Conservation (phyloP, 208 protist genomes). For the Leptomonas seymouri region DNA sequence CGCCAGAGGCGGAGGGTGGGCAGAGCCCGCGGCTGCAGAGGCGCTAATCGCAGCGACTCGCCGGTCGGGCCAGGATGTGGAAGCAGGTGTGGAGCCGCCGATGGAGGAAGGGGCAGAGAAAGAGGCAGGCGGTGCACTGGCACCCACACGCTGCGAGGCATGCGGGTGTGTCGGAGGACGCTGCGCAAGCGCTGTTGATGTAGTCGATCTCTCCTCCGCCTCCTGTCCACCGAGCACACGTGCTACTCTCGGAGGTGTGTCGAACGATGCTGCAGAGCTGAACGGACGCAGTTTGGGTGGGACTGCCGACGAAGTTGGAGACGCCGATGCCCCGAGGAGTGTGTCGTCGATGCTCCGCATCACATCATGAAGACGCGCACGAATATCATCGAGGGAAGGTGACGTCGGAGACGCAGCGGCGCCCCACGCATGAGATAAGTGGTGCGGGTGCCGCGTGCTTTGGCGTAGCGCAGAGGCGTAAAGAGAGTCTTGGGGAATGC, state of each 20-base stretch:
- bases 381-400: conserved; percentile 32
- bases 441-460: not conserved
- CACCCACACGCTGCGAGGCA: not conserved
- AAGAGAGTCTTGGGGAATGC: not conserved
- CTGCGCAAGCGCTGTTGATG: too few species aligned
- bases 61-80: not conserved
- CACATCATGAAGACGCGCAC: conserved; percentile 45
- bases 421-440: conserved; percentile 1
- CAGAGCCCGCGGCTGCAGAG: too few species aligned
- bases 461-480: not conserved
- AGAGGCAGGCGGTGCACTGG: not conserved
- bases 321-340: conserved; percentile 7
- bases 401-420: conserved; percentile 11
- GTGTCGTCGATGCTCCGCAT: conserved; percentile 59
- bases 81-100: too few species aligned
- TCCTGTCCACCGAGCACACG: not conserved
- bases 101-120: too few species aligned
- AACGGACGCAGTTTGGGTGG: not conserved
- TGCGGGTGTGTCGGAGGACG: not conserved
- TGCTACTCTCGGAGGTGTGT: not conserved
- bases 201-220: not conserved
- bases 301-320: not conserved
- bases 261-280: not conserved
- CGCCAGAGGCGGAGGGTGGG: not conserved
- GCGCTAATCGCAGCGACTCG: not conserved